phyloP scores from a whole-genome alignment of 139 green algal genomes.

The Chlamydomonas sp. region DNA sequence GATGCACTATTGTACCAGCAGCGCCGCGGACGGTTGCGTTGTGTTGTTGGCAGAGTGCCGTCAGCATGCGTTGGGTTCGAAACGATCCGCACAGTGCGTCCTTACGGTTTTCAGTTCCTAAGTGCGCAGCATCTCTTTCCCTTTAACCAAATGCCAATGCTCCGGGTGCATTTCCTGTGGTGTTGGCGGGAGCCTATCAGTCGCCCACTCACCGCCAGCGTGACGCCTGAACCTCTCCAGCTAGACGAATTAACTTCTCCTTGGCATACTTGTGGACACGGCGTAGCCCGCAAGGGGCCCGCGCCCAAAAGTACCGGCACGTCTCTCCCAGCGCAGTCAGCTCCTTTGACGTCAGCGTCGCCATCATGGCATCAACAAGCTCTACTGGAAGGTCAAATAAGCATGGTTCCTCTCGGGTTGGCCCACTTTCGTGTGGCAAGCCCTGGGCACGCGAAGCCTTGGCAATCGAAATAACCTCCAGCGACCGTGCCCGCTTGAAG shows the following conservation, averaged over 20 bases:
- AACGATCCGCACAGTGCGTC: too few species aligned
- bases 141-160: background rate
- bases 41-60: too few species aligned
- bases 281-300: background rate
- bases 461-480: background rate
- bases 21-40: too few species aligned
- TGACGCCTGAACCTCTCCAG: background rate
- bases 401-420: background rate
- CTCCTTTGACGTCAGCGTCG: background rate
- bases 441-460: background rate
- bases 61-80: too few species aligned
- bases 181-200: background rate
- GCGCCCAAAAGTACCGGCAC: background rate
- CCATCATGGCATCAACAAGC: background rate
- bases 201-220: constrained; percentile 1
- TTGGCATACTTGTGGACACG: background rate
- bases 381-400: constrained; percentile 9
- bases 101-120: too few species aligned
- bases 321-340: background rate
- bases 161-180: background rate
- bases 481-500: constrained; percentile 3
- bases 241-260: background rate
- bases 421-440: background rate
- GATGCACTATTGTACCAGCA: too few species aligned
- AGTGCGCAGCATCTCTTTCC: background rate